Base-by-base conservation (phyloP, 2,329 filamentous ascomycete species). In the Calonectria hongkongensis region DNA sequence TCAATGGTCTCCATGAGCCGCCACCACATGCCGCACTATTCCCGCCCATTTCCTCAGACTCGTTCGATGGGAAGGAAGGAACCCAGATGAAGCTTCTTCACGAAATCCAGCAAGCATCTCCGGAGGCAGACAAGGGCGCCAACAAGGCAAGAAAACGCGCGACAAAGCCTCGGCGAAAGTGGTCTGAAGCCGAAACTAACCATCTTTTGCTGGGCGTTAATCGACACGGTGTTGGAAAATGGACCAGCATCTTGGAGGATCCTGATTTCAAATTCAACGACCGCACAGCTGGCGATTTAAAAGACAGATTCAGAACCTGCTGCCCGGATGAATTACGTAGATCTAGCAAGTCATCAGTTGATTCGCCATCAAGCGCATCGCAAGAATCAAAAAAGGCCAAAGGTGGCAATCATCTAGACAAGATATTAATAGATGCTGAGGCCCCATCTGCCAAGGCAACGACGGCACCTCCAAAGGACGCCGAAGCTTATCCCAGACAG, bases 231-330 rank as follows among this genome's bases (percentile, higher is more conserved):
- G 89, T 93, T 10, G 92, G 91, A 45, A 91, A 90, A 76, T 93
- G 91, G 91, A 92, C 90, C 10, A 89, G 86, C 69, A 93, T 93
- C 39, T 83, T 93, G 28, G 90, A 92, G 63, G 92, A 93, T 73
- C 82, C 87, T 0, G 88, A 88, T 50, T 93, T 92, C 79, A 86
- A 82, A 13, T 93, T 93, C 83, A 91, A 92, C 76, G 87, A 87
- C 18, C 88, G 92, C 71, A 90, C 89, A 2, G 90, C 91, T 4
- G 90, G 90, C 10, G 91, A 93, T 78, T 81, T 93, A 64, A 93
- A 93, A 80, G 91, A 93, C 80, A 87, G 92, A 15, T 93, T 93
- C 78, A 87, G 91, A 63, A 93, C 91, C 4, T 93, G 91, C 79
- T 93, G 91, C 73, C 91, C 91, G 0, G 87, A 88, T 41, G 91